Conservation (phyloP, 73 alveolate species). For the Uronychia setigera region DNA sequence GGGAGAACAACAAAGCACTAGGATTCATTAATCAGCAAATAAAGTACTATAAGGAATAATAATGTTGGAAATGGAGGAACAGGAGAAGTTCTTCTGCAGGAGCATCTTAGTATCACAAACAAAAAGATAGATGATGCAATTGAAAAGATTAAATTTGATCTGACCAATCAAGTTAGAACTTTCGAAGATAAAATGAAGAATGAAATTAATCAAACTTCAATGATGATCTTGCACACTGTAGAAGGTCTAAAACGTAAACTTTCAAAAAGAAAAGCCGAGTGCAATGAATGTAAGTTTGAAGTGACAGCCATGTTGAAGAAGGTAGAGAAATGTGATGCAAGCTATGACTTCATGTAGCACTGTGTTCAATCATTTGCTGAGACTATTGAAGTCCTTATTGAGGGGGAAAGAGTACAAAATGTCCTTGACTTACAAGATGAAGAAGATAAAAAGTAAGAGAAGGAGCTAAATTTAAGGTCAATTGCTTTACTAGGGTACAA, state of each 20-base stretch:
- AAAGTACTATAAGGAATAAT: no score
- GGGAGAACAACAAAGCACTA: no score
- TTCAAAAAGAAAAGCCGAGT: background rate
- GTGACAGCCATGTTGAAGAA: background rate
- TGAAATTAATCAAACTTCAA: background rate
- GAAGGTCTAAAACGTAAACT: background rate
- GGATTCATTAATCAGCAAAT: no score
- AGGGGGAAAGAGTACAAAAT: background rate
- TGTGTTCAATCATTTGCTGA: background rate
- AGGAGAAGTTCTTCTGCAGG: background rate
- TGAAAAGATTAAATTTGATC: background rate
- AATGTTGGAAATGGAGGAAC: no score
- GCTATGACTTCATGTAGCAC: background rate
- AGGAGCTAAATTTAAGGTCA: background rate
- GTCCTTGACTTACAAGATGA: constrained; percentile 1
- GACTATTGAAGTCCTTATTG: background rate
- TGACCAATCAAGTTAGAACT: background rate
- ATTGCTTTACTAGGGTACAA: background rate
- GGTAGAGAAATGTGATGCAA: background rate
- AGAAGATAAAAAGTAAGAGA: background rate
- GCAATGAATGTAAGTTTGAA: background rate
- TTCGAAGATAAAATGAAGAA: background rate
- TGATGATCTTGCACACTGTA: background rate
- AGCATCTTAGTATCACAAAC: background rate
- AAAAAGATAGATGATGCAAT: background rate